A percentile compares a stretch with the other conserved stretches of the same genome.
phyloP scores from a whole-genome alignment of 1,284 basidiomycete species.

The Moesziomyces sp. region DNA sequence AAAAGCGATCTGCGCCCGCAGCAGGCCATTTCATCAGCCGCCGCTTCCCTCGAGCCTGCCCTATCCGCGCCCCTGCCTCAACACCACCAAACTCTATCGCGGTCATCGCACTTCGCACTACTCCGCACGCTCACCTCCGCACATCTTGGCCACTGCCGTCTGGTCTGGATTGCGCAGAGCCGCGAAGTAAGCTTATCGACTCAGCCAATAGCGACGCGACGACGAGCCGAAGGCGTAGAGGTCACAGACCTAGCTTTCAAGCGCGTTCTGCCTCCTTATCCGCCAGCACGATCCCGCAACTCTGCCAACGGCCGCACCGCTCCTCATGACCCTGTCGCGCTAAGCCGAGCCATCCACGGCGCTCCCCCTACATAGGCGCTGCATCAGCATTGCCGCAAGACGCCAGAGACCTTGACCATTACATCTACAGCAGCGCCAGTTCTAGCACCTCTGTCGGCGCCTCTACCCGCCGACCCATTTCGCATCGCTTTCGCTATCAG shows the following conservation, averaged over 20 bases:
- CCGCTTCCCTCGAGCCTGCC: not conserved
- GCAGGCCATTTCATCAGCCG: constrained; percentile 4
- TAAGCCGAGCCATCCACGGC: constrained; percentile 1
- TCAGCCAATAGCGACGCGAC: not conserved
- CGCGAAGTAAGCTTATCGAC: too few species aligned
- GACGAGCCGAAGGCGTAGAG: not conserved
- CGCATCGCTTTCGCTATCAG: not conserved
- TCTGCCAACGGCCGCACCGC: constrained; percentile 8
- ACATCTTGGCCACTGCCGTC: not conserved
- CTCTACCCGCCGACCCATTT: too few species aligned
- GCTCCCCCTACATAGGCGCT: not conserved
- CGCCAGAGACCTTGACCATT: not conserved
- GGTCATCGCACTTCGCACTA: not conserved
- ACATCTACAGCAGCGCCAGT: not conserved
- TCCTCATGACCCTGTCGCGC: not conserved
- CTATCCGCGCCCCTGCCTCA: not conserved
- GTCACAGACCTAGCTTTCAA: not conserved
- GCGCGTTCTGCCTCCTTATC: not conserved
- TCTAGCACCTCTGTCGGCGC: not conserved
- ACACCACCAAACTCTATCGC: not conserved
- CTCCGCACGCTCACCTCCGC: not conserved
- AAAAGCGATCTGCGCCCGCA: constrained; percentile 12
- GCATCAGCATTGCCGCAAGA: not conserved
- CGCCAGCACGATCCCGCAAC: not conserved
- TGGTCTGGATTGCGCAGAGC: too few species aligned